Conservation (phyloP, 176 grass and related monocot genomes). For the Saccharum spontaneum region DNA sequence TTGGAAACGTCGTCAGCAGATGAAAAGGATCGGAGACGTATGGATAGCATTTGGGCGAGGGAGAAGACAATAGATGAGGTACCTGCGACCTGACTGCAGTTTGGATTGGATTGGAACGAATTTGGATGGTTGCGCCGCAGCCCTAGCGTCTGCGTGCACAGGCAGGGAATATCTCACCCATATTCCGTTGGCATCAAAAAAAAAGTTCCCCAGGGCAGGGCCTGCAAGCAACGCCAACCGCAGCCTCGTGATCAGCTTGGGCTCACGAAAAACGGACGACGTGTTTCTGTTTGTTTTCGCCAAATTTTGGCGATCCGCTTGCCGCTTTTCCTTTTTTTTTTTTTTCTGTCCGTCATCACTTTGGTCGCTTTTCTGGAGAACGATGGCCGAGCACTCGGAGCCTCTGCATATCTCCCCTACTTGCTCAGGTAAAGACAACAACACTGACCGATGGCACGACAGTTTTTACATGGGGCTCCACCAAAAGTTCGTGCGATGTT, state of each 20-base stretch:
- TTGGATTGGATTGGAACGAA: background rate
- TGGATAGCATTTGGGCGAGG: conserved; percentile 20
- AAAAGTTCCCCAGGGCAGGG: conserved; percentile 26
- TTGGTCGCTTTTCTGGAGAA: conserved; percentile 19
- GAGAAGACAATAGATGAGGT: conserved; percentile 12
- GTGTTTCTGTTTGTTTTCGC: background rate
- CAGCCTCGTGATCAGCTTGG: conserved; percentile 5
- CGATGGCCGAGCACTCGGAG: background rate
- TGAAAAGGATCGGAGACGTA: background rate
- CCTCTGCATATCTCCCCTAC: background rate
- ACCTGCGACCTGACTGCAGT: background rate
- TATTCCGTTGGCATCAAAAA: conserved; percentile 57
- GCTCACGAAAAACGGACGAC: background rate
- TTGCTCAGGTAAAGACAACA: background rate
- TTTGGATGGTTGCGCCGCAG: background rate
- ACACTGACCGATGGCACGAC: background rate
- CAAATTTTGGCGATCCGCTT: background rate
- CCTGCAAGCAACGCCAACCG: conserved; percentile 27
- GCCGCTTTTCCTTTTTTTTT: background rate
- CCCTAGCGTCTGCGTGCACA: background rate
- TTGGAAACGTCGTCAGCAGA: background rate
- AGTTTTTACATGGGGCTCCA: background rate
- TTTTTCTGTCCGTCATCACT: background rate
- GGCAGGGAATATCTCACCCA: conserved; percentile 37
- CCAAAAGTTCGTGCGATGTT: background rate